Percentiles rank a stretch among this genome's conserved stretches.
These are phyloP conservation scores for Aureobasidium sp. DNA, from an alignment of 2,329 filamentous ascomycete genomes.

Conservation along the genomic window DNA sequence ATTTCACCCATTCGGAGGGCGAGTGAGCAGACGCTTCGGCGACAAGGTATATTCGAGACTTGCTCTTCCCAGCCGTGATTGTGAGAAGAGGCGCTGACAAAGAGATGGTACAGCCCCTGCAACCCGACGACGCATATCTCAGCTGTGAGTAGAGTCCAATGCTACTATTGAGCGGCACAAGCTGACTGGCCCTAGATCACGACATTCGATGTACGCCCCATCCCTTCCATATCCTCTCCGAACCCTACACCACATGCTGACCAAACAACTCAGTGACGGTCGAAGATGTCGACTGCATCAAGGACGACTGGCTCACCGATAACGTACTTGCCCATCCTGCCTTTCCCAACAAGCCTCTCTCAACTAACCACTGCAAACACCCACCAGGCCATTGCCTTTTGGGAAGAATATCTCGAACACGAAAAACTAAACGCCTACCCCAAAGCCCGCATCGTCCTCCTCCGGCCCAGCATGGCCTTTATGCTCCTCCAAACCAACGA, in stretches of 20 bases:
- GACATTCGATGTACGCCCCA: slow-evolving; percentile 53
- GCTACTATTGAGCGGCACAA: not conserved
- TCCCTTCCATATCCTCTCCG: not conserved
- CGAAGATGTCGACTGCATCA: slow-evolving; percentile 81
- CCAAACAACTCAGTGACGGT: slow-evolving; percentile 57
- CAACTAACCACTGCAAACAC: no score
- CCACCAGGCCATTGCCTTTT: slow-evolving; percentile 80
- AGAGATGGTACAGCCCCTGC: not conserved
- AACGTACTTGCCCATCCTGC: slow-evolving; percentile 52
- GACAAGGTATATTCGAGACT: slow-evolving; percentile 35
- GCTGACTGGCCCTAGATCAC: slow-evolving; percentile 44
- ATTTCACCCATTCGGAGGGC: slow-evolving; percentile 47
- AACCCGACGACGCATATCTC: slow-evolving; percentile 59
- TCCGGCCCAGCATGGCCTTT: slow-evolving; percentile 88
- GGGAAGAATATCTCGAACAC: slow-evolving; percentile 93
- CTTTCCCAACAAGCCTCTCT: not conserved
- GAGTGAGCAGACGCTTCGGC: slow-evolving; percentile 44
- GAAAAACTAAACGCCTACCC: slow-evolving; percentile 76
- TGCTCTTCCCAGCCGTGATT: not conserved
- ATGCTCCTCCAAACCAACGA: slow-evolving; percentile 70
- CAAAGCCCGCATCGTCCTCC: slow-evolving; percentile 76
- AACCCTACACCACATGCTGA: not conserved
- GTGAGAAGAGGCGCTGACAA: slow-evolving; percentile 19
- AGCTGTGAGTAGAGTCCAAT: slow-evolving; percentile 50
- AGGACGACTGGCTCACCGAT: slow-evolving; percentile 92